Evolutionary conservation across 2,329 filamentous ascomycete genomes (phyloP).

Genomic region (Arthrobotrys sphaeroides): DNA sequence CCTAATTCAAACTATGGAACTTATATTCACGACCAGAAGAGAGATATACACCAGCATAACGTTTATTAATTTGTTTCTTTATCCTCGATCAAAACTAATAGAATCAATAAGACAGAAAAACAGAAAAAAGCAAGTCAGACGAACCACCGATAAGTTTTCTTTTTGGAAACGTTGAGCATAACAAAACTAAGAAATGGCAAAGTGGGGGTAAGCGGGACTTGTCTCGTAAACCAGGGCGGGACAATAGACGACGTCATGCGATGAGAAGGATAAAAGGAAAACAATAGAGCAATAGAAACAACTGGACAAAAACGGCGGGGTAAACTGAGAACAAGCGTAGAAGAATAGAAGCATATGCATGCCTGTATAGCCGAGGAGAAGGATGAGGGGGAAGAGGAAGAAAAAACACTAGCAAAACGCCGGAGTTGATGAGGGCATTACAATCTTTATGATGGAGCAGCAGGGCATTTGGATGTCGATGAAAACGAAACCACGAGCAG

Average conservation of each 20-base stretch:
- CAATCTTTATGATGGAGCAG: constrained; percentile 8
- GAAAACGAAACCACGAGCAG: background rate
- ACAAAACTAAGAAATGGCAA: background rate
- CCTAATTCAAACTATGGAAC: too few relatives aligned
- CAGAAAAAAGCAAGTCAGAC: background rate
- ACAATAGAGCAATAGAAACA: background rate
- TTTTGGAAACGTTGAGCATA: background rate
- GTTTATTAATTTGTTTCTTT: background rate
- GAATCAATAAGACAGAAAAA: background rate
- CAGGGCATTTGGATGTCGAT: background rate
- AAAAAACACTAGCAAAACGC: constrained; percentile 8
- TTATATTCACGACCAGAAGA: too few relatives aligned
- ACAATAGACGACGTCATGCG: background rate
- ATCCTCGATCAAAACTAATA: background rate
- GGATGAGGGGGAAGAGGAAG: background rate
- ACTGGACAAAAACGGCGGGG: background rate
- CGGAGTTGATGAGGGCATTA: constrained; percentile 17
- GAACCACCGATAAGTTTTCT: constrained; percentile 7
- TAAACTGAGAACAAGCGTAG: too few relatives aligned
- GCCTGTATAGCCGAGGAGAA: background rate
- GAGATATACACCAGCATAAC: background rate
- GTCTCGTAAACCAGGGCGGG: too few relatives aligned
- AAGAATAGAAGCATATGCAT: background rate
- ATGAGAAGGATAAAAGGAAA: background rate
- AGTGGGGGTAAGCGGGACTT: too few relatives aligned